Conservation (phyloP, 495 filamentous ascomycete species). For the Amorphotheca resinae region DNA sequence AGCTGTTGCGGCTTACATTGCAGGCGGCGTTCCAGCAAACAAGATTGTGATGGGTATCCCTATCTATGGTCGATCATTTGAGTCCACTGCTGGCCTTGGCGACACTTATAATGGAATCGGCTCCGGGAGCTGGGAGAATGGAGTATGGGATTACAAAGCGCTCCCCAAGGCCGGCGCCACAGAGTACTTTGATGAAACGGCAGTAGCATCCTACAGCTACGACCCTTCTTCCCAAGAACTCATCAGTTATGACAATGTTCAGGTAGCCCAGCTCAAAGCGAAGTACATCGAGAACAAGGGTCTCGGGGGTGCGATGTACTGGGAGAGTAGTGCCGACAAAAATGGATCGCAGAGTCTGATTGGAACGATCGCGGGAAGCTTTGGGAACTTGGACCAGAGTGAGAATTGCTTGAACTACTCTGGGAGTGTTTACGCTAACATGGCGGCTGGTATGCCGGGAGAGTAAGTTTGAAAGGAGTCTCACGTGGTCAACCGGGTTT, state of each 20-base stretch:
- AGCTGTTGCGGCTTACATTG: conserved; percentile 55
- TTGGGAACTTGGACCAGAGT: conserved; percentile 37
- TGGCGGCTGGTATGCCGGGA: conserved; percentile 39
- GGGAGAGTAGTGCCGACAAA: conserved; percentile 74
- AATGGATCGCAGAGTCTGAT: conserved; percentile 48
- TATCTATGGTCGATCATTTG: conserved; percentile 73
- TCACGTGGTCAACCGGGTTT: background rate
- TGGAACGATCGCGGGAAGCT: conserved; percentile 26
- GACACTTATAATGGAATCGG: conserved; percentile 54
- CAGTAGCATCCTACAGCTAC: conserved; percentile 58
- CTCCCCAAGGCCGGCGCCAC: conserved; percentile 36
- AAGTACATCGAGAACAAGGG: conserved; percentile 48
- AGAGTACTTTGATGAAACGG: conserved; percentile 35
- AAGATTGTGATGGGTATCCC: conserved; percentile 82
- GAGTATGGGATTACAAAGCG: conserved; percentile 72
- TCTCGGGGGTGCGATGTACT: conserved; percentile 80
- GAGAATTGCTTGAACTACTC: conserved; percentile 59
- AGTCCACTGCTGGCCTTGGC: conserved; percentile 59
- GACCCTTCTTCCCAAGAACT: conserved; percentile 44
- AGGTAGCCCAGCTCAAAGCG: conserved; percentile 47
- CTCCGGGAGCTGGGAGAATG: conserved; percentile 53
- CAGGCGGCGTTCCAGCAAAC: conserved; percentile 42
- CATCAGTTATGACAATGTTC: conserved; percentile 64
- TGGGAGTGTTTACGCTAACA: conserved; percentile 64
- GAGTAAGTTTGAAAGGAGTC: conserved; percentile 4